These are phyloP conservation scores for Phaeosphaeriaceae sp. DNA, from an alignment of 2,329 filamentous ascomycete genomes.

Conservation along the genomic window DNA sequence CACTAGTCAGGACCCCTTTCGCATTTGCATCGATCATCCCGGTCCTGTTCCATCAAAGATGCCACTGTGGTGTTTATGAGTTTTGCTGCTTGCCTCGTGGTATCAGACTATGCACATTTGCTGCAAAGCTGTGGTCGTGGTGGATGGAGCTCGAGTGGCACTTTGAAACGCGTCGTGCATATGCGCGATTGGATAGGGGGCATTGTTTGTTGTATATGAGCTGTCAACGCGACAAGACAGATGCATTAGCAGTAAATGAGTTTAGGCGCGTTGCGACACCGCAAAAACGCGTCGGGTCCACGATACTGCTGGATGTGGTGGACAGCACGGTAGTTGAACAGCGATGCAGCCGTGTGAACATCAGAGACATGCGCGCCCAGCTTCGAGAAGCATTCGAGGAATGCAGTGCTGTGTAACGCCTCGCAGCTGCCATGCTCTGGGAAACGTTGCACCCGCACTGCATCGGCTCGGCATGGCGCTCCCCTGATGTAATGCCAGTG, in stretches of 20 bases:
- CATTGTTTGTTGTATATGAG: constrained; percentile 1
- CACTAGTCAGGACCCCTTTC: constrained; percentile 20
- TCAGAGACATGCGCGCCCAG: not conserved
- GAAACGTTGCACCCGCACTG: constrained; percentile 4
- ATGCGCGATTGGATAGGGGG: constrained; percentile 11
- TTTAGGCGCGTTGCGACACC: constrained; percentile 16
- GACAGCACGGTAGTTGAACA: not conserved
- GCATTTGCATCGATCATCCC: constrained; percentile 4
- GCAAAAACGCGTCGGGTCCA: not conserved
- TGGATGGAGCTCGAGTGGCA: not conserved
- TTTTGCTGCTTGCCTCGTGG: not conserved
- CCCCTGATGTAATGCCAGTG: constrained; percentile 9
- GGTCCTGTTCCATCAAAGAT: not conserved
- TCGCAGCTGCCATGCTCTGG: not conserved
- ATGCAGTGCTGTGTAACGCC: constrained; percentile 13
- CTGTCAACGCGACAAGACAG: constrained; percentile 2
- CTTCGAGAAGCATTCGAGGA: constrained; percentile 1
- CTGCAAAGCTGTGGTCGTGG: not conserved
- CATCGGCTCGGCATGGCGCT: not conserved
- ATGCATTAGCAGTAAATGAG: constrained; percentile 18
- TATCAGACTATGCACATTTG: not conserved
- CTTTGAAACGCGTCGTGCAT: constrained; percentile 7
- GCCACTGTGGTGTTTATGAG: not conserved
- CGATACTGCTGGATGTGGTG: too few relatives aligned
- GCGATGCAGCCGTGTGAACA: not conserved